A percentile compares a stretch with the other conserved stretches of the same genome.
Conservation (phyloP, 176 grass and related monocot genomes). For the Carex myosuroides region DNA sequence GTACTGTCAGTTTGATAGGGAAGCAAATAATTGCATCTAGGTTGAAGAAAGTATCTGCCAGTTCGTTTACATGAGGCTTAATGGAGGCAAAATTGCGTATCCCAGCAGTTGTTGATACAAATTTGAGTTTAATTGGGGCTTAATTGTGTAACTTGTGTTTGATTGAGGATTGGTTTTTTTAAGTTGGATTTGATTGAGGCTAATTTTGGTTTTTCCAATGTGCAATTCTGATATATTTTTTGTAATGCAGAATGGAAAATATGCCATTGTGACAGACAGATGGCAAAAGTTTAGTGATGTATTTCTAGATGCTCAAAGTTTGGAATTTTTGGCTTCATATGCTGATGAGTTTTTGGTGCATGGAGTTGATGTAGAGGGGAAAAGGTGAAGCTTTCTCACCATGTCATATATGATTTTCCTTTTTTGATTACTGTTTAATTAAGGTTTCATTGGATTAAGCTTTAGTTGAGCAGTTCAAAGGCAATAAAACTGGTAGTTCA, state of each 20-base stretch:
- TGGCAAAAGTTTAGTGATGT: slow-evolving; percentile 95
- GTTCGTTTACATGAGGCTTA: not conserved
- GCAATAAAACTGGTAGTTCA: no score
- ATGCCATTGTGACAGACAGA: slow-evolving; percentile 80
- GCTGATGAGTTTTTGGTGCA: slow-evolving; percentile 98
- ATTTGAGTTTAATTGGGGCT: not conserved
- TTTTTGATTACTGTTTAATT: not conserved
- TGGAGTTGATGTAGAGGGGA: slow-evolving; percentile 94
- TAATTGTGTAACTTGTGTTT: not conserved
- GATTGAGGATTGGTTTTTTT: not conserved
- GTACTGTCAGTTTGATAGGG: not conserved
- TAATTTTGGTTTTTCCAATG: not conserved
- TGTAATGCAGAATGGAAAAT: slow-evolving; percentile 61
- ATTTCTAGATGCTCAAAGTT: slow-evolving; percentile 48
- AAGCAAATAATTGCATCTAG: not conserved
- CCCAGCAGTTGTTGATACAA: not conserved
- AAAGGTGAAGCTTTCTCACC: slow-evolving; percentile 43
- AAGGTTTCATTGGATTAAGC: no score
- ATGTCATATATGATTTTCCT: not conserved
- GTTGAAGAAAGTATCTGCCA: not conserved
- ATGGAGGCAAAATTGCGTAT: not conserved
- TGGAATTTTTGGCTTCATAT: slow-evolving; percentile 56
- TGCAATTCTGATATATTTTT: slow-evolving; percentile 21
- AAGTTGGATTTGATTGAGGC: not conserved
- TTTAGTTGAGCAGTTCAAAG: no score